A percentile compares a stretch with the other conserved stretches of the same genome.
Conservation (phyloP, 2,329 filamentous ascomycete species). For the Cladosporium sp. region DNA sequence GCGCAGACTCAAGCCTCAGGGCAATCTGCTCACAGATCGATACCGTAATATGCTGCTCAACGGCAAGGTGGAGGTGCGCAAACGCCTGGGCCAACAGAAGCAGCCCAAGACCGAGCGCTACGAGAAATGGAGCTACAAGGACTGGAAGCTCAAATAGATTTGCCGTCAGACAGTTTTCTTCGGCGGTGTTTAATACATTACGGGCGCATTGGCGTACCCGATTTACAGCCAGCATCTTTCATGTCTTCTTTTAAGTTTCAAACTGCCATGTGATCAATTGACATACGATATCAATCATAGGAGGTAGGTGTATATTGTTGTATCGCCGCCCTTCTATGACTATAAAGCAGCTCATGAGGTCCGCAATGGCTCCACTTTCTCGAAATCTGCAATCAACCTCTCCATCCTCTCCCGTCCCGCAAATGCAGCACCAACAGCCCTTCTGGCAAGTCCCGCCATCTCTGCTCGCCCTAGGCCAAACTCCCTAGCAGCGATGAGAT, state of each 20-base stretch:
- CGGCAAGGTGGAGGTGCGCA: conserved; percentile 82
- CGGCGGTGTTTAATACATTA: not conserved
- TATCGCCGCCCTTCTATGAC: too few relatives aligned
- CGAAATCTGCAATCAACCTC: conserved; percentile 38
- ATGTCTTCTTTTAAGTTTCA: not conserved
- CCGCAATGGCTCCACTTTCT: not conserved
- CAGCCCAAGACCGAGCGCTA: conserved; percentile 76
- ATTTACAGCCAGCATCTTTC: not conserved
- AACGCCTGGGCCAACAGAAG: conserved; percentile 74
- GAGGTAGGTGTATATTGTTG: too few relatives aligned
- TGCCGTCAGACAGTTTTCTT: not conserved
- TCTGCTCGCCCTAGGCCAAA: conserved; percentile 54
- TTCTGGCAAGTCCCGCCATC: conserved; percentile 54
- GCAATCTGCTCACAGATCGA: conserved; percentile 88
- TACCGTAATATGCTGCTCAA: conserved; percentile 85
- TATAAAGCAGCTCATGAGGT: too few relatives aligned
- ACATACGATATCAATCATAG: too few relatives aligned
- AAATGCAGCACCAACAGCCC: conserved; percentile 64
- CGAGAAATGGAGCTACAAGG: conserved; percentile 98
- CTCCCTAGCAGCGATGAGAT: conserved; percentile 65
- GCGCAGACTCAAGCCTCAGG: conserved; percentile 70
- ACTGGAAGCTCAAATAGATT: conserved; percentile 60
- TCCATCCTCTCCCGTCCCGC: conserved; percentile 58
- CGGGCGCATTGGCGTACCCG: not conserved
- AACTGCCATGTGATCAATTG: not conserved